A percentile compares a stretch with the other conserved stretches of the same genome.
Evolutionary conservation across 176 grass and related monocot species (phyloP).

Genomic region (Alloteropsis semialata): DNA sequence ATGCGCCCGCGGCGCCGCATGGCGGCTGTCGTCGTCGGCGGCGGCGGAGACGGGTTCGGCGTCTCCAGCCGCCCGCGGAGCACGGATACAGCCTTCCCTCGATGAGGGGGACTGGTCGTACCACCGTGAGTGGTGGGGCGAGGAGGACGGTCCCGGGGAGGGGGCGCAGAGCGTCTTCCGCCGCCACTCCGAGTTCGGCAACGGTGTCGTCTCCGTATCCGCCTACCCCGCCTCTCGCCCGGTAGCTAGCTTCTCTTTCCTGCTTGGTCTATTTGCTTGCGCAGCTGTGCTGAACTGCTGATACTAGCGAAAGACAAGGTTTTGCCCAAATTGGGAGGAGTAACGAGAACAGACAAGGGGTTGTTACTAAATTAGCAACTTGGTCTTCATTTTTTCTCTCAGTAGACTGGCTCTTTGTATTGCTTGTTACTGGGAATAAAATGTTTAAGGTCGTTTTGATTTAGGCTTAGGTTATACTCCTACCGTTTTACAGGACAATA

Average conservation of each 20-base stretch:
- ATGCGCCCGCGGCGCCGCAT: constrained; percentile 18
- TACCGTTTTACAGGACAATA: background rate
- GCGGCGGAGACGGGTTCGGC: background rate
- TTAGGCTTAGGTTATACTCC: too few relatives aligned
- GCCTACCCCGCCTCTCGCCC: constrained; percentile 71
- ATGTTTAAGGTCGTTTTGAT: background rate
- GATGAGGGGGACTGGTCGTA: constrained; percentile 85
- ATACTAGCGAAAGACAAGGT: background rate
- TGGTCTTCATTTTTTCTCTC: background rate
- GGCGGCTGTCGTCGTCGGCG: constrained; percentile 34
- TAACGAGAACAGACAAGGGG: too few relatives aligned
- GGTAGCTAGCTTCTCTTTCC: constrained; percentile 17
- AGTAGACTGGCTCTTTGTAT: background rate
- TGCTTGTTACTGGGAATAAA: background rate
- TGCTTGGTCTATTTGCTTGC: background rate
- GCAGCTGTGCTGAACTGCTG: background rate
- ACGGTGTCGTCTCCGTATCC: constrained; percentile 81
- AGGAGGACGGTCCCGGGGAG: constrained; percentile 45
- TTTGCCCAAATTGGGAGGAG: background rate
- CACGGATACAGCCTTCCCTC: background rate
- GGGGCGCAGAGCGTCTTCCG: constrained; percentile 60
- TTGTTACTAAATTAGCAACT: too few relatives aligned
- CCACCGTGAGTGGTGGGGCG: constrained; percentile 77
- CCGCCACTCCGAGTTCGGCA: constrained; percentile 58
- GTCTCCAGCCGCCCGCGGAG: background rate